A percentile compares a stretch with the other conserved stretches of the same genome.
phyloP scores from a whole-genome alignment of 1,284 basidiomycete species.

The Fomitopsis pinicola region DNA sequence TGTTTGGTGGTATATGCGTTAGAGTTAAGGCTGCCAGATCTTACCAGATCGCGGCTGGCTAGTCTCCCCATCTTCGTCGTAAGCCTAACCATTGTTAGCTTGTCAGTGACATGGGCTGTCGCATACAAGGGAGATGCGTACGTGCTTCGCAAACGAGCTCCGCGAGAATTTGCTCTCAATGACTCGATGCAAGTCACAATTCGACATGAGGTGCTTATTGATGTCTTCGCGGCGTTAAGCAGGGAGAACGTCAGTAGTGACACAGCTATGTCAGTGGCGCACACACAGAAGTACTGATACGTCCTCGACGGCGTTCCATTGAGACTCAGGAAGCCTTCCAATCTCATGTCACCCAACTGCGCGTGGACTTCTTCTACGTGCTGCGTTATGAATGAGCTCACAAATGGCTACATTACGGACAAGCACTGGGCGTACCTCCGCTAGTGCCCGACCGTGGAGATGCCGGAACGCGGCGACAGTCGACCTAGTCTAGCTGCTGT shows the following conservation, averaged over 20 bases:
- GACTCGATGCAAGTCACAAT: conserved; percentile 64
- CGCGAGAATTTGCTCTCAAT: conserved; percentile 64
- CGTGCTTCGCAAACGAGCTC: conserved; percentile 70
- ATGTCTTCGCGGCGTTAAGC: conserved; percentile 49
- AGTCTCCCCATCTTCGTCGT: conserved; percentile 55
- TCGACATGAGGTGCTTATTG: conserved; percentile 72
- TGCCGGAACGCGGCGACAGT: conserved; percentile 60
- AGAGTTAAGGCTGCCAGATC: conserved; percentile 8
- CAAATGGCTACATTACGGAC: background rate
- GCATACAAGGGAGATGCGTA: conserved; percentile 25
- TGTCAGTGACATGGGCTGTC: background rate
- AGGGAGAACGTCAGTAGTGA: background rate
- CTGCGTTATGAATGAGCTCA: conserved; percentile 28
- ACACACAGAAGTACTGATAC: conserved; percentile 82
- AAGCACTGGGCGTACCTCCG: conserved; percentile 43
- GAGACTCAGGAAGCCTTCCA: conserved; percentile 81
- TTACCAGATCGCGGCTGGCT: conserved; percentile 41
- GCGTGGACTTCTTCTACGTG: conserved; percentile 63
- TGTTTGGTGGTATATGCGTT: background rate
- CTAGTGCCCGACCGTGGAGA: conserved; percentile 62
- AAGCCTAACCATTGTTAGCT: conserved; percentile 40
- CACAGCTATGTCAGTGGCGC: background rate
- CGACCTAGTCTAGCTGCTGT: conserved; percentile 50
- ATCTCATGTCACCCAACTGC: conserved; percentile 42
- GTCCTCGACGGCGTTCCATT: conserved; percentile 71